phyloP scores from a whole-genome alignment of 352 stramenopile genomes.

The Pythium rishiriense region DNA sequence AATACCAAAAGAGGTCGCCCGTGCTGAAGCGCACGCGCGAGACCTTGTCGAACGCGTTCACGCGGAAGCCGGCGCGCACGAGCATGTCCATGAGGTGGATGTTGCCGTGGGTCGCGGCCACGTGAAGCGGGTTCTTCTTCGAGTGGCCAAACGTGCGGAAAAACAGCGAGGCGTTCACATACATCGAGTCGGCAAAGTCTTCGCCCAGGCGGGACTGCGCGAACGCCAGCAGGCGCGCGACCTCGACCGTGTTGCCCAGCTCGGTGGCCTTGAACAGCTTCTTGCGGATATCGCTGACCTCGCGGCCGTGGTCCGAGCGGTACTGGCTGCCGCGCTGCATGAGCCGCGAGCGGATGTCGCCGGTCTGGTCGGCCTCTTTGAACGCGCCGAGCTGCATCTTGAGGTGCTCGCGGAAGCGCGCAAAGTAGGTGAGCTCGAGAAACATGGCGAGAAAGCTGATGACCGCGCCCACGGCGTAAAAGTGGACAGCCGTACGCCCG shows the following conservation, averaged over 20 bases:
- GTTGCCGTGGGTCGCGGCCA: constrained; percentile 73
- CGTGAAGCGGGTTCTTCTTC: constrained; percentile 82
- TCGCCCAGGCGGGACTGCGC: constrained; percentile 49
- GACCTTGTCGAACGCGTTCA: constrained; percentile 76
- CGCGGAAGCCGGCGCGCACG: constrained; percentile 47
- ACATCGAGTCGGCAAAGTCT: constrained; percentile 66
- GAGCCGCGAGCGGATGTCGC: constrained; percentile 64
- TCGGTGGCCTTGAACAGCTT: constrained; percentile 68
- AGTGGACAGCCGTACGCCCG: constrained; percentile 28
- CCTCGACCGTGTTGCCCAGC: constrained; percentile 58
- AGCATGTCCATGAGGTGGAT: constrained; percentile 58
- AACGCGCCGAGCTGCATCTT: constrained; percentile 86
- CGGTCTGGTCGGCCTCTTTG: constrained; percentile 80
- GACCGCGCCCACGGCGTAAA: constrained; percentile 48
- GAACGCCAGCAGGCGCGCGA: constrained; percentile 52
- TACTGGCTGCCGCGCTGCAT: constrained; percentile 34
- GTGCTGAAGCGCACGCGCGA: constrained; percentile 73
- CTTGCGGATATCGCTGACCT: constrained; percentile 68
- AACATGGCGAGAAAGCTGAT: constrained; percentile 60
- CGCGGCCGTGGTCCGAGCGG: constrained; percentile 42
- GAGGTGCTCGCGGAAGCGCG: constrained; percentile 82
- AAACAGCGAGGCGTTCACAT: constrained; percentile 48
- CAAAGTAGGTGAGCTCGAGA: constrained; percentile 74
- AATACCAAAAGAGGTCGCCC: constrained; percentile 79
- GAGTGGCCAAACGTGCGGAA: constrained; percentile 61